Evolutionary conservation across 2,329 filamentous ascomycete genomes (phyloP), one percentile per base, ranked within the genome.

Genomic region (Aspergillus eucalypticola): DNA sequence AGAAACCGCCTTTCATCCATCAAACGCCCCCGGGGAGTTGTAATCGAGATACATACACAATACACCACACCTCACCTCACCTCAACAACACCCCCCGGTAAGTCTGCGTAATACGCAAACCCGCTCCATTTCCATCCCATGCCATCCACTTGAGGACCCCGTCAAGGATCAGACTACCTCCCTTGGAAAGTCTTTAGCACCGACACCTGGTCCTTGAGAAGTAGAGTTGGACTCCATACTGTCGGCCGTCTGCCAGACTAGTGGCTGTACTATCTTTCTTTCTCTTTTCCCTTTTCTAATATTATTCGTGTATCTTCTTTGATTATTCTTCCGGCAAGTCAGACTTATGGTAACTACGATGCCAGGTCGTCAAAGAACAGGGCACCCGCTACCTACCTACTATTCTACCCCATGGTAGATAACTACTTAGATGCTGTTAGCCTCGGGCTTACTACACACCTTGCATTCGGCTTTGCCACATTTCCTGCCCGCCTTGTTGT

Each of bases 221-320:
- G 17, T 44, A 25, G 13, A 32, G 46, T 39, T 21, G n/a, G 8
- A 32, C 55, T 56, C 61, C 60, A 58, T 62, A 58, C 54, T 42
- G 55, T 60, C 58, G 58, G 59, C 42, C 42, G 54, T 56, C 56
- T 23, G 54, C 35, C 39, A 38, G 55, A 64, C 64, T 66, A 63
- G 64, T 63, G 60, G 56, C 48, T 27, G 62, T 56, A 59, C 59
- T 61, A 66, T 64, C 56, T 49, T 61, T 55, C 49, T 53, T 52
- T 50, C 50, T 63, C 11, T 58, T 52, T 53, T 50, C 54, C 53
- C 53, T 63, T 60, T 60, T 58, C 64, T 65, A 63, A 56, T 64
- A 55, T 63, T 63, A 61, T 62, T 62, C 59, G 52, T 61, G 39
- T 52, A 38, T 53, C 54, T 32, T 25, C 42, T 49, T 51, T 59